These are phyloP conservation scores for Epichloe hybrida DNA, from an alignment of 2,329 filamentous ascomycete genomes.

Conservation along the genomic window DNA sequence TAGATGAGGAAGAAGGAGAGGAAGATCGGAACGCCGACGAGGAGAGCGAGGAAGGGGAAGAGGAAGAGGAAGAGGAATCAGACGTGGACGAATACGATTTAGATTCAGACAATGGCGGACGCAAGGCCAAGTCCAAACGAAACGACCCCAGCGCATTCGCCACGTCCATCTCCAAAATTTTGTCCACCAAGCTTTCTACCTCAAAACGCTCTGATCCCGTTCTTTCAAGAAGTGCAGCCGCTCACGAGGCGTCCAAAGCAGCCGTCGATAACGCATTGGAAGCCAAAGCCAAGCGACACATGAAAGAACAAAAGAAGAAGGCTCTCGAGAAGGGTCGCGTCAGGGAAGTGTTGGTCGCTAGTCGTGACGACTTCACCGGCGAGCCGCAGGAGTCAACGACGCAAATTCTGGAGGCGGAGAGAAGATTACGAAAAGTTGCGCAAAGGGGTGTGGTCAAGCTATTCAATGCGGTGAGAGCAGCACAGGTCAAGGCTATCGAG, in stretches of 20 bases:
- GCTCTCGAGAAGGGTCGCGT: slow-evolving; percentile 79
- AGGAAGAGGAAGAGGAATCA: slow-evolving; percentile 24
- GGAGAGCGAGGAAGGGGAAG: slow-evolving; percentile 26
- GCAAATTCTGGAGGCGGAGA: slow-evolving; percentile 57
- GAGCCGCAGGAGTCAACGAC: slow-evolving; percentile 32
- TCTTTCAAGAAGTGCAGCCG: slow-evolving; percentile 68
- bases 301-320: slow-evolving; percentile 67
- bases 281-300: slow-evolving; percentile 61
- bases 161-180: slow-evolving; percentile 84
- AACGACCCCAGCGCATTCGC: slow-evolving; percentile 89
- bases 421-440: slow-evolving; percentile 69
- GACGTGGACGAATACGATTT: slow-evolving; percentile 21
- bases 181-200: slow-evolving; percentile 74
- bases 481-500: slow-evolving; percentile 77
- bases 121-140: slow-evolving; percentile 55
- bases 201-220: slow-evolving; percentile 79
- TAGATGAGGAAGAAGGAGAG: slow-evolving; percentile 14
- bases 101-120: slow-evolving; percentile 8
- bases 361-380: slow-evolving; percentile 38
- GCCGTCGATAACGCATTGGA: slow-evolving; percentile 68
- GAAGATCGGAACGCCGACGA: slow-evolving; percentile 14
- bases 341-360: slow-evolving; percentile 63
- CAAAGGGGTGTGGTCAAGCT: slow-evolving; percentile 90
- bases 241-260: slow-evolving; percentile 57
- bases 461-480: slow-evolving; percentile 88